These are phyloP conservation scores for Moricandia moricandioides DNA, from an alignment of 345 rosid species.

Conservation along the genomic window DNA sequence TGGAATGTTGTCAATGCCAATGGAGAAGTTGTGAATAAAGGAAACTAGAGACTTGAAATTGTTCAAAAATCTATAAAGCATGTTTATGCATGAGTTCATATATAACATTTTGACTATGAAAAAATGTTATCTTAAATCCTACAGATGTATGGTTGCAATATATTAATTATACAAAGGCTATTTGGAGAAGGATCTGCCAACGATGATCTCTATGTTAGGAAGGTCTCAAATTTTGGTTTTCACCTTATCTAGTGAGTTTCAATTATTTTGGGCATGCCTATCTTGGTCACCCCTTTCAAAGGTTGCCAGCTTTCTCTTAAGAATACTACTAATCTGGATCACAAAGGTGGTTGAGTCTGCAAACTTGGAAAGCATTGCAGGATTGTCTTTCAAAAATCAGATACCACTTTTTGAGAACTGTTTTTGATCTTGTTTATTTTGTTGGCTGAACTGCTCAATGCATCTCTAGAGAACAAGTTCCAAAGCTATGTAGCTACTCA, in stretches of 20 bases:
- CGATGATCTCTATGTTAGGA: neutral
- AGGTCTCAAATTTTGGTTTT: neutral
- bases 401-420: neutral
- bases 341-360: neutral
- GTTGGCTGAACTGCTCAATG: neutral
- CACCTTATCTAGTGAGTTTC: neutral
- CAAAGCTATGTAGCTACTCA: neutral
- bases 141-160: too few species aligned
- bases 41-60: too few species aligned
- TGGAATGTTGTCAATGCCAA: too few species aligned
- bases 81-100: too few species aligned
- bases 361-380: neutral
- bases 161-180: too few species aligned
- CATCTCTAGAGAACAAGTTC: neutral
- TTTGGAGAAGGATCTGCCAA: too few species aligned
- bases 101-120: too few species aligned
- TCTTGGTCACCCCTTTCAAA: neutral
- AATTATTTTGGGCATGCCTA: neutral
- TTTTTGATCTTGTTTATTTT: neutral
- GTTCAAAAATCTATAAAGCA: too few species aligned
- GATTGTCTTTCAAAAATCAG: neutral
- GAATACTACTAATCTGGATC: neutral
- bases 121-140: too few species aligned
- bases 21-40: too few species aligned
- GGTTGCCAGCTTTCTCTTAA: neutral